Percentiles rank a stretch among this genome's conserved stretches.
These are phyloP conservation scores for Globisporangium nunn DNA, from an alignment of 352 stramenopile genomes.

Conservation along the genomic window DNA sequence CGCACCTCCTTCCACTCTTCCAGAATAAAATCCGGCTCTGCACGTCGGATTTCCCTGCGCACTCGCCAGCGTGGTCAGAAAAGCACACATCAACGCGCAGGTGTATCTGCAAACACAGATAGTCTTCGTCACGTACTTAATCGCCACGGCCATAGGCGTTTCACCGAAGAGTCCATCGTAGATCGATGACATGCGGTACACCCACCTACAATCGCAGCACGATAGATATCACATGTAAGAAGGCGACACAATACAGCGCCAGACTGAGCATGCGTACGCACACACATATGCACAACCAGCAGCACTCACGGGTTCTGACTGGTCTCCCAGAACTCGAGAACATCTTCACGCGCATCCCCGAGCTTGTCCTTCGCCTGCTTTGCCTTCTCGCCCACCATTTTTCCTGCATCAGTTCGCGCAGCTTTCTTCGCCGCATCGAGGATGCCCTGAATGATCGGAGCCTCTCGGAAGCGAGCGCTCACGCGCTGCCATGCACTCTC, in stretches of 20 bases:
- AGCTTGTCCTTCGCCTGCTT: constrained; percentile 79
- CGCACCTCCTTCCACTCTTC: constrained; percentile 91
- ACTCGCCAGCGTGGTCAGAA: neutral
- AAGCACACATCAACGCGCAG: neutral
- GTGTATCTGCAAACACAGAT: neutral
- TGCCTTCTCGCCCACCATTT: constrained; percentile 62
- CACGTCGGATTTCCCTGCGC: constrained; percentile 88
- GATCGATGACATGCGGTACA: constrained; percentile 96
- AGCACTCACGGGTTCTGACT: constrained; percentile 94
- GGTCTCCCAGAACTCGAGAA: constrained; percentile 96
- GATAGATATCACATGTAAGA: constrained; percentile 3
- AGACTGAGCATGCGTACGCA: neutral
- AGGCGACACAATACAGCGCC: neutral
- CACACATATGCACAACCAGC: neutral
- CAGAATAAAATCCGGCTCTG: constrained; percentile 96
- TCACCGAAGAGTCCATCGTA: constrained; percentile 97
- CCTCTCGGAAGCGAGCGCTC: constrained; percentile 89
- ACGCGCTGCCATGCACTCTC: constrained; percentile 93
- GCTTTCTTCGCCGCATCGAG: constrained; percentile 76
- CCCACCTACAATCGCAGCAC: constrained; percentile 41
- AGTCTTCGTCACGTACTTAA: constrained; percentile 38
- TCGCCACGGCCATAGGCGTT: constrained; percentile 92
- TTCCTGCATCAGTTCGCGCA: constrained; percentile 64
- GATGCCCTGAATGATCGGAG: constrained; percentile 92
- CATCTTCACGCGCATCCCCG: constrained; percentile 75